A percentile compares a stretch with the other conserved stretches of the same genome.
Evolutionary conservation across 2,329 filamentous ascomycete genomes (phyloP).

Genomic region (Paracamarosporium sp.): DNA sequence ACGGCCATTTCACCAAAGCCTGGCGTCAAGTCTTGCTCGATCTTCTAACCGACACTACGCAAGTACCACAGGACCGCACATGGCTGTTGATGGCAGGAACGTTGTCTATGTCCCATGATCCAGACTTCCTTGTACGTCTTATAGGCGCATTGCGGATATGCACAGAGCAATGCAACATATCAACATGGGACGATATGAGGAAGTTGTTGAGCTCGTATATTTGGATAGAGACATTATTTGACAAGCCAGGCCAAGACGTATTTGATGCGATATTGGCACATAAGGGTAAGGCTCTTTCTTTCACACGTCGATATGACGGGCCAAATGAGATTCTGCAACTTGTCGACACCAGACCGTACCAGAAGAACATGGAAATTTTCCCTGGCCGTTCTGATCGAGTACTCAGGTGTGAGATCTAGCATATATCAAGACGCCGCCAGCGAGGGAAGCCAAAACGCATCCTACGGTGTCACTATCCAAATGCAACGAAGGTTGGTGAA

Average conservation of each 20-base stretch:
- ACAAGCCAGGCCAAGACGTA: background rate
- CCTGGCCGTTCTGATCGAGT: background rate
- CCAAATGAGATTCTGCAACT: background rate
- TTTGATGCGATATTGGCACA: background rate
- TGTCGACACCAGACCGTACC: background rate
- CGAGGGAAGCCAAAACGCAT: background rate
- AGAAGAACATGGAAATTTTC: background rate
- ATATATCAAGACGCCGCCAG: background rate
- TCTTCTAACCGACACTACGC: background rate
- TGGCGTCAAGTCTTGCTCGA: background rate
- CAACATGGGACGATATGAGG: background rate
- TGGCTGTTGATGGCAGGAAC: background rate
- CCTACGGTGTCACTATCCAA: too few relatives aligned
- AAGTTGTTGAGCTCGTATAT: background rate
- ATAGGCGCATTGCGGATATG: background rate
- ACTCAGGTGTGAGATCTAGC: background rate
- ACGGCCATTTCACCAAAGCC: background rate
- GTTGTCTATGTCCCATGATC: background rate
- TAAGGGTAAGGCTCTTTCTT: background rate
- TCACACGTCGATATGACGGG: background rate
- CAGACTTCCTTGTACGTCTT: background rate
- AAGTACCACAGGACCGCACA: background rate
- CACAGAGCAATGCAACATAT: background rate
- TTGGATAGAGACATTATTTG: background rate
- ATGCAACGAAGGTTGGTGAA: background rate